A percentile compares a stretch with the other conserved stretches of the same genome.
phyloP scores from a whole-genome alignment of 306 rosid species.

The Cucumis melo region DNA sequence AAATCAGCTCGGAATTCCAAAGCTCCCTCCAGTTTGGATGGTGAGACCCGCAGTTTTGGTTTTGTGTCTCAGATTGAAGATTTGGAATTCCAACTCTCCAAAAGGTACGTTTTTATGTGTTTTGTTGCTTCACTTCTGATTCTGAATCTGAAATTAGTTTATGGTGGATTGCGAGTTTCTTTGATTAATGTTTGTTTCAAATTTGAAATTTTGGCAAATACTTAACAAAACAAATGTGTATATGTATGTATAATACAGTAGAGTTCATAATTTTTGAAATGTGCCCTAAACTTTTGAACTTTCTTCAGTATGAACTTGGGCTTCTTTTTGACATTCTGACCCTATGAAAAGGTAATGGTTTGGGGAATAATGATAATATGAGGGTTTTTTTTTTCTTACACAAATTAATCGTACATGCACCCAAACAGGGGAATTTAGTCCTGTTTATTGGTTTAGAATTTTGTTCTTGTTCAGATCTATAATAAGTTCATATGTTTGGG shows the following conservation, averaged over 20 bases:
- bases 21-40: constrained; percentile 8
- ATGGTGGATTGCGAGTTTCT: background rate
- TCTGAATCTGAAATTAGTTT: background rate
- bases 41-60: background rate
- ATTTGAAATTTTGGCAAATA: background rate
- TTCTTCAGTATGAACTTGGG: background rate
- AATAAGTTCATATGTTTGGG: background rate
- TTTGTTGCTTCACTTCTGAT: background rate
- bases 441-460: background rate
- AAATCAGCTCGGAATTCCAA: constrained; percentile 11
- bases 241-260: background rate
- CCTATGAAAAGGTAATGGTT: background rate
- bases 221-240: background rate
- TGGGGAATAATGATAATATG: background rate
- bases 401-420: background rate
- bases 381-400: background rate
- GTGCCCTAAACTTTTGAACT: background rate
- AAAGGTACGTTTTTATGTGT: constrained; percentile 30
- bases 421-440: background rate
- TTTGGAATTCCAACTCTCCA: constrained; percentile 31
- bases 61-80: constrained; percentile 13
- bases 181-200: background rate
- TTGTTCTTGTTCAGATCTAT: background rate
- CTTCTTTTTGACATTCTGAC: background rate
- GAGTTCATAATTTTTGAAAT: background rate